Evolutionary conservation across 2,329 filamentous ascomycete species (phyloP).

Genomic region (Paracoccidioides brasiliensis): DNA sequence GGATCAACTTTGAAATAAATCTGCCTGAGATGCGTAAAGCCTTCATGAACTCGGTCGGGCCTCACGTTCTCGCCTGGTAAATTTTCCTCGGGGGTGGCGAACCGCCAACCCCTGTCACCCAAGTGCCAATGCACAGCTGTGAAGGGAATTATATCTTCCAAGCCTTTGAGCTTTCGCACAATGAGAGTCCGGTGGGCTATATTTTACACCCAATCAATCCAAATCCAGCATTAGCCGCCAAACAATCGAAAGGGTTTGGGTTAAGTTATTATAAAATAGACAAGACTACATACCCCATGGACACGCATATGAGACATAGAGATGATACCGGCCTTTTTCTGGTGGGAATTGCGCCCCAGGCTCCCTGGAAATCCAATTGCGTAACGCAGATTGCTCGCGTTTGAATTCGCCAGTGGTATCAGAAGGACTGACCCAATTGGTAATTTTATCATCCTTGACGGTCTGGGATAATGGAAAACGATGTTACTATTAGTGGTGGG

Average conservation of each 20-base stretch:
- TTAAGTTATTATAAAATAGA: constrained; percentile 10
- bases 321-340: constrained; percentile 82
- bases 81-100: constrained; percentile 52
- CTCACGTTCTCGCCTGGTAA: constrained; percentile 42
- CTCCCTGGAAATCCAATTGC: constrained; percentile 63
- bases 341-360: constrained; percentile 62
- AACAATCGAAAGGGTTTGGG: neutral
- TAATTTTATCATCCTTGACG: constrained; percentile 42
- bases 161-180: constrained; percentile 75
- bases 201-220: constrained; percentile 2
- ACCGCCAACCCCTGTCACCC: constrained; percentile 68
- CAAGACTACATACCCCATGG: constrained; percentile 53
- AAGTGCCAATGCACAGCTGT: constrained; percentile 93
- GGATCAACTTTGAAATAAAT: constrained; percentile 66
- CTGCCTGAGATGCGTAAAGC: constrained; percentile 59
- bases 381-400: constrained; percentile 69
- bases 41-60: constrained; percentile 48
- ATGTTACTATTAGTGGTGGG: constrained; percentile 2
- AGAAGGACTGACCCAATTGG: constrained; percentile 66
- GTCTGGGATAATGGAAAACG: constrained; percentile 9
- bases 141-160: constrained; percentile 67
- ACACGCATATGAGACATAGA: constrained; percentile 89
- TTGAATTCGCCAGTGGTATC: constrained; percentile 88
- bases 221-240: neutral
- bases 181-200: constrained; percentile 75